phyloP scores from a whole-genome alignment of 495 filamentous ascomycete genomes.

The Beverwykella pulmonaria region DNA sequence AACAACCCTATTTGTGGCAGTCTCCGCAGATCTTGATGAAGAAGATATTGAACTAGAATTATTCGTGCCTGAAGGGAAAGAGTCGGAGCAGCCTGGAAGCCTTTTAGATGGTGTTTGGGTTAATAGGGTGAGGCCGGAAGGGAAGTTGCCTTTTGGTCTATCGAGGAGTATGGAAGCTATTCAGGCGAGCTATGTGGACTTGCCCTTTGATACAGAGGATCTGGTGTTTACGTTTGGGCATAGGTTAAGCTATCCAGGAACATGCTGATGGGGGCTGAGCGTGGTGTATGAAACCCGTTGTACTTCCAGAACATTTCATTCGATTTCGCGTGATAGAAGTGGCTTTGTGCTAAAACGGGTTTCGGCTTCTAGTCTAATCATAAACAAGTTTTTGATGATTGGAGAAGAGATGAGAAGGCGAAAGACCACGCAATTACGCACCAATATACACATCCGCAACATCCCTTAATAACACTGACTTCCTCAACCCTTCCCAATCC shows the following conservation, averaged over 20 bases:
- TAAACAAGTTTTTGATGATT: no score
- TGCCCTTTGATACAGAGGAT: conserved; percentile 25
- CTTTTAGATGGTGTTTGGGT: conserved; percentile 43
- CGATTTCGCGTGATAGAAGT: no score
- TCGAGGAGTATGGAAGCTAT: conserved; percentile 11
- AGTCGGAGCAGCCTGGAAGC: conserved; percentile 39
- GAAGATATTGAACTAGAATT: no score
- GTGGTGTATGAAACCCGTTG: no score
- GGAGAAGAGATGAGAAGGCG: no score
- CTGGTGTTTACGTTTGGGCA: conserved; percentile 23
- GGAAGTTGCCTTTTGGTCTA: conserved; percentile 24
- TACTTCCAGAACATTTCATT: no score
- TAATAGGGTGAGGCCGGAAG: background rate
- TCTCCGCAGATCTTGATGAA: no score
- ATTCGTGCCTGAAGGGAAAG: no score
- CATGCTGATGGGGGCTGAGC: background rate
- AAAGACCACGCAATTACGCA: background rate
- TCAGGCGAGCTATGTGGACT: conserved; percentile 7
- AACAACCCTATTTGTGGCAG: no score
- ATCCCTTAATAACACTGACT: conserved; percentile 14
- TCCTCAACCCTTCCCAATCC: conserved; percentile 19
- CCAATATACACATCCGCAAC: conserved; percentile 8
- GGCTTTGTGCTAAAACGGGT: no score
- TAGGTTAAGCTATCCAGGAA: conserved; percentile 15
- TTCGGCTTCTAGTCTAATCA: no score